phyloP scores from a whole-genome alignment of 148 eudicot genomes.

The Talinum fruticosum region DNA sequence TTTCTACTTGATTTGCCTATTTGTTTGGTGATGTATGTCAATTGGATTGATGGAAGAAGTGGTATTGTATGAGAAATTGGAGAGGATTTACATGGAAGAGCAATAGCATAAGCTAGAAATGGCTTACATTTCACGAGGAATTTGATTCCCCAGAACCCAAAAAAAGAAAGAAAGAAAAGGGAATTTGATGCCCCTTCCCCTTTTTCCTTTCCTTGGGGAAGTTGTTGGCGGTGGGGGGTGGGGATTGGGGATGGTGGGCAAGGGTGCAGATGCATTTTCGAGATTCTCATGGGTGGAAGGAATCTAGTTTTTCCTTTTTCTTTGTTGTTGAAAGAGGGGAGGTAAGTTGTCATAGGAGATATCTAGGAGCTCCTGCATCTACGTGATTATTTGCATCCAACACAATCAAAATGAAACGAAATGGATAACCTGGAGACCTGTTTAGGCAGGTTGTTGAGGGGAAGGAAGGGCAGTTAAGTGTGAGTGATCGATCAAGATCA shows the following conservation, averaged over 20 bases:
- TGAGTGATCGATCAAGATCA: neutral
- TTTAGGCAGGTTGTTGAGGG: too few species aligned
- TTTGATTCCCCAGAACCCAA: neutral
- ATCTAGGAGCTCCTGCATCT: neutral
- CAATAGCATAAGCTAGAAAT: conserved; percentile 1
- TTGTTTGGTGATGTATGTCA: neutral
- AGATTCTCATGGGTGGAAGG: neutral
- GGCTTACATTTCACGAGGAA: neutral
- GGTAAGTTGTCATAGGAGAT: neutral
- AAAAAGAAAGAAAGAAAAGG: neutral
- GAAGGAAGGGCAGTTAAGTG: too few species aligned
- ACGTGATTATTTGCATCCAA: too few species aligned
- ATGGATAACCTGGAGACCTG: neutral
- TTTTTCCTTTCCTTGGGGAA: too few species aligned
- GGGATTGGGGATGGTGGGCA: neutral
- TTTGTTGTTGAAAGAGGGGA: neutral
- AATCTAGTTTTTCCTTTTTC: neutral
- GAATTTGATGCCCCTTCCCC: neutral
- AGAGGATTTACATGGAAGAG: neutral
- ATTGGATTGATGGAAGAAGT: neutral
- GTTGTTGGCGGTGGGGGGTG: too few species aligned
- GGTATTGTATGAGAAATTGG: neutral
- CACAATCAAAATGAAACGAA: neutral
- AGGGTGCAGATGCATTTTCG: neutral
- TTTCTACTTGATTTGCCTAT: neutral